These are phyloP conservation scores for Adenanthera pavonina DNA, from an alignment of 306 rosid genomes.

Conservation along the genomic window DNA sequence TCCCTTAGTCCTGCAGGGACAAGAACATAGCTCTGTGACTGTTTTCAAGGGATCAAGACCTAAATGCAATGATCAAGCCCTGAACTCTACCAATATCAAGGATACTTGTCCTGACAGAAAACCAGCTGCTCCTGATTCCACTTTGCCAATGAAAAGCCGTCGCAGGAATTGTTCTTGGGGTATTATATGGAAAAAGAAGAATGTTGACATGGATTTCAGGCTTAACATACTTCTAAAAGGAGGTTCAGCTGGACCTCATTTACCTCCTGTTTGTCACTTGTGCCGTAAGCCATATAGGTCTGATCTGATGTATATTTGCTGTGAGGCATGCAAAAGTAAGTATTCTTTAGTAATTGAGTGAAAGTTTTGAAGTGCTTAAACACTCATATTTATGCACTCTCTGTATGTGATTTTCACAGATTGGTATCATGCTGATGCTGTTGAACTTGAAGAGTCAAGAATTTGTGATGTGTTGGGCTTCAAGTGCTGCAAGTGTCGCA, in stretches of 20 bases:
- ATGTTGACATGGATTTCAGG: slow-evolving; percentile 57
- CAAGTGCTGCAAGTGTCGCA: slow-evolving; percentile 96
- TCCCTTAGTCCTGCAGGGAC: slow-evolving; percentile 72
- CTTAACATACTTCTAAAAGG: slow-evolving; percentile 77
- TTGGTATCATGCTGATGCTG: slow-evolving; percentile 98
- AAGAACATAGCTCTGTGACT: slow-evolving; percentile 49
- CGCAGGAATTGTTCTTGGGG: slow-evolving; percentile 79
- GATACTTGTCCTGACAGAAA: slow-evolving; percentile 47
- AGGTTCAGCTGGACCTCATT: slow-evolving; percentile 45
- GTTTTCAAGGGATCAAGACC: slow-evolving; percentile 57
- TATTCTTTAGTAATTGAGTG: slow-evolving; percentile 32
- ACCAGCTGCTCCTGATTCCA: slow-evolving; percentile 54
- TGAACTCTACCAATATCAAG: slow-evolving; percentile 45
- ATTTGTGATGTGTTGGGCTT: slow-evolving; percentile 67
- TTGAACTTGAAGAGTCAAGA: slow-evolving; percentile 84
- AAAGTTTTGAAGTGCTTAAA: not conserved
- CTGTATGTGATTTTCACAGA: slow-evolving; percentile 58
- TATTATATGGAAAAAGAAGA: slow-evolving; percentile 84
- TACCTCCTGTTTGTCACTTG: slow-evolving; percentile 69
- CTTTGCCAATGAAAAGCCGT: slow-evolving; percentile 49
- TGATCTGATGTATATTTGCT: slow-evolving; percentile 82
- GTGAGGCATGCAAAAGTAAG: slow-evolving; percentile 84
- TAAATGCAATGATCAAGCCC: slow-evolving; percentile 45
- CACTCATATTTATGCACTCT: slow-evolving; percentile 15
- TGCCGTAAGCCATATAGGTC: slow-evolving; percentile 74